A percentile compares a stretch with the other conserved stretches of the same genome.
Evolutionary conservation across 148 eudicot species (phyloP).

Genomic region (Euryodendron excelsum): DNA sequence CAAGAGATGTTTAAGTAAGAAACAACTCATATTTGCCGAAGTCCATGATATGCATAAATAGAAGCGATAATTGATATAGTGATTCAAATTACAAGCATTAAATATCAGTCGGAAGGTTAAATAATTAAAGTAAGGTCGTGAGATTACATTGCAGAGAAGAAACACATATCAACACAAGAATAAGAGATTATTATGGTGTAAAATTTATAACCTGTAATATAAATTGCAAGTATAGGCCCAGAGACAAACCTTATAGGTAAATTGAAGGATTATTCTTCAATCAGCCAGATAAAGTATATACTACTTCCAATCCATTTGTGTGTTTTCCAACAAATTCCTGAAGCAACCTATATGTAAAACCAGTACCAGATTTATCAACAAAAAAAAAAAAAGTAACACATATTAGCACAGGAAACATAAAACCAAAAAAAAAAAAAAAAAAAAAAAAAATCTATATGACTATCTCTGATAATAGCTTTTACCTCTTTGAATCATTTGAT

Average conservation of each 20-base stretch:
- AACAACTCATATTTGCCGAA: background rate
- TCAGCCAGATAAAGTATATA: constrained; percentile 84
- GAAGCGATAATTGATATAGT: background rate
- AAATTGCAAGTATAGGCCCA: constrained; percentile 57
- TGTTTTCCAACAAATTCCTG: constrained; percentile 65
- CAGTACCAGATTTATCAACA: background rate
- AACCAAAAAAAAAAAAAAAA: too few relatives aligned
- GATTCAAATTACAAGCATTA: background rate
- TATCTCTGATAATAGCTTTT: constrained; percentile 10
- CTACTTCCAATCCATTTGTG: constrained; percentile 57
- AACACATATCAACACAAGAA: background rate
- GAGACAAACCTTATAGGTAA: constrained; percentile 70
- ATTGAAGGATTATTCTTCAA: constrained; percentile 60
- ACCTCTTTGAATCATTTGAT: constrained; percentile 82
- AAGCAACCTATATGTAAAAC: constrained; percentile 54
- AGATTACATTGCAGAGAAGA: background rate
- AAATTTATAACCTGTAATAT: constrained; percentile 56
- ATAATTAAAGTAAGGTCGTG: background rate
- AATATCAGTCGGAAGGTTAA: background rate
- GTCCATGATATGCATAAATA: background rate
- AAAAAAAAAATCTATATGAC: background rate
- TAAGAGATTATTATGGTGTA: background rate
- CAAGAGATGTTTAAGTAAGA: background rate
- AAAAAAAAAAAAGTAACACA: background rate
- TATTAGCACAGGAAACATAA: background rate